A percentile compares a stretch with the other conserved stretches of the same genome.
Conservation (phyloP, 441 rosid species). For the Syzygium syzygioides region DNA sequence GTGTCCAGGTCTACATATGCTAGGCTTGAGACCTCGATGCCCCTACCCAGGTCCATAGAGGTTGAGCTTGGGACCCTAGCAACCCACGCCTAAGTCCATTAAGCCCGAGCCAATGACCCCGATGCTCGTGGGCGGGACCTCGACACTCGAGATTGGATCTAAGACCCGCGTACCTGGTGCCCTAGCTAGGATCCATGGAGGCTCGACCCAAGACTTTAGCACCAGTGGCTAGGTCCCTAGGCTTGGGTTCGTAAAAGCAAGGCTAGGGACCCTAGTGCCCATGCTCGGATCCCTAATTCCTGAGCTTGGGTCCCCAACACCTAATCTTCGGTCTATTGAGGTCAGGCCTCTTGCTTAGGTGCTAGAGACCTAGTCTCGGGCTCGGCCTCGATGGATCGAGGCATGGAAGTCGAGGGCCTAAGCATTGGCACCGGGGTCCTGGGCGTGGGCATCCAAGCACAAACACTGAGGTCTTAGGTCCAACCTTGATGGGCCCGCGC, state of each 20-base stretch:
- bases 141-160: too few species aligned
- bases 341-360: too few species aligned
- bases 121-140: not conserved
- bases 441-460: too few species aligned
- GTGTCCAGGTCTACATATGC: accelerated
- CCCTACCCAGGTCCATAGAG: not conserved
- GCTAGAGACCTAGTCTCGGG: too few species aligned
- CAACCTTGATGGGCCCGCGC: not conserved
- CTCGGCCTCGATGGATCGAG: not conserved
- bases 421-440: not conserved
- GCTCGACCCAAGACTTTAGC: not conserved
- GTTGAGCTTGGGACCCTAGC: not conserved
- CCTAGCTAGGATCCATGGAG: too few species aligned
- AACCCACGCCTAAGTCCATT: not conserved
- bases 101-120: accelerated
- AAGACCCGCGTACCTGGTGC: too few species aligned
- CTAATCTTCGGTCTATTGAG: accelerated
- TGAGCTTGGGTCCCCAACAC: accelerated
- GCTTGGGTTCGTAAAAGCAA: too few species aligned
- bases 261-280: not conserved
- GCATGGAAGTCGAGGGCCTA: accelerated
- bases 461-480: not conserved
- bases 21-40: not conserved
- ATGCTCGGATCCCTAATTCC: not conserved
- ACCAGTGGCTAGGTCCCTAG: not conserved